phyloP scores from a whole-genome alignment of 2,329 filamentous ascomycete species.

The Fusarium scirpi region DNA sequence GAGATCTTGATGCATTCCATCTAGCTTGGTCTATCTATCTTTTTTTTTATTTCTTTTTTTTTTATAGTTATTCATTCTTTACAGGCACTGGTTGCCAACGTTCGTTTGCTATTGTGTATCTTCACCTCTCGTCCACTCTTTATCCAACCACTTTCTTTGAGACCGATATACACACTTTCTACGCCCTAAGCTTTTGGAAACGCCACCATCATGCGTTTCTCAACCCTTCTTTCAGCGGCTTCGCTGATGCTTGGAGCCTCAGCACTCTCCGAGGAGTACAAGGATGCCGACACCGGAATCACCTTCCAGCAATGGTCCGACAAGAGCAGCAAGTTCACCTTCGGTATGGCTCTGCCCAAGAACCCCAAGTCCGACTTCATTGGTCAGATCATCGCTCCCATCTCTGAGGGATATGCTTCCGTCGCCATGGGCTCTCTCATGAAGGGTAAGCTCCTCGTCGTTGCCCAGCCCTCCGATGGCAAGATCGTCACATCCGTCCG shows the following conservation, averaged over 20 bases:
- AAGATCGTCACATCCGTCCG: constrained; percentile 69
- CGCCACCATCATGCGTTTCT: constrained; percentile 34
- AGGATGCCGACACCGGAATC: constrained; percentile 63
- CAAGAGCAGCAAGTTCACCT: constrained; percentile 59
- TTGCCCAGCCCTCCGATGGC: constrained; percentile 67
- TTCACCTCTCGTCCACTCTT: constrained; percentile 7
- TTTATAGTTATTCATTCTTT: constrained; percentile 26
- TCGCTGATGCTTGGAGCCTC: constrained; percentile 30
- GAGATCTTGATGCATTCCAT: constrained; percentile 10
- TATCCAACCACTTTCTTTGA: not conserved
- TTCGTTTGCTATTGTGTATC: constrained; percentile 27
- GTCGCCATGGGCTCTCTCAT: constrained; percentile 68
- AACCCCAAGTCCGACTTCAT: constrained; percentile 69
- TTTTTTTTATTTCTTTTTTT: not conserved
- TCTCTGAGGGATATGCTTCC: constrained; percentile 63
- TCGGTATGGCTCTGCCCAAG: constrained; percentile 66
- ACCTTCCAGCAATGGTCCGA: constrained; percentile 64
- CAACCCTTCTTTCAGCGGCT: constrained; percentile 34
- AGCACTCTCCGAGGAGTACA: constrained; percentile 49
- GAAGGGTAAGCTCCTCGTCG: constrained; percentile 68
- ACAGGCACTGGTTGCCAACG: constrained; percentile 35
- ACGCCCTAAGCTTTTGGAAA: not conserved
- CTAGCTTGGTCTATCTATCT: constrained; percentile 26
- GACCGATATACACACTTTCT: constrained; percentile 3
- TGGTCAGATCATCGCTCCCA: constrained; percentile 64